Conservation (phyloP, 257 asterid genomes). For the Fraxinus pennsylvanica region DNA sequence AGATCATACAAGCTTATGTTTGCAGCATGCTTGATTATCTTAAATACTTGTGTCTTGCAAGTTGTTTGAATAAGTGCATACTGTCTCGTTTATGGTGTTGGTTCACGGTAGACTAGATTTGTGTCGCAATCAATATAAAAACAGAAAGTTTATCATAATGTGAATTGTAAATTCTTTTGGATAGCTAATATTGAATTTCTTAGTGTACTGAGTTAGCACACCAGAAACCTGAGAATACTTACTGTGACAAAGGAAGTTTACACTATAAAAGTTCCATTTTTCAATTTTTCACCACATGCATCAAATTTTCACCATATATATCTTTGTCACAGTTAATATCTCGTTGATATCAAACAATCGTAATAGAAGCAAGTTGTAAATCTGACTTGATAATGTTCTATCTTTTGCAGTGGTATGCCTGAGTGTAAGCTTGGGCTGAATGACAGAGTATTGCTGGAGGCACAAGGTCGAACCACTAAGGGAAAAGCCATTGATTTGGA, state of each 20-base stretch:
- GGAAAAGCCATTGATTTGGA: constrained; percentile 99
- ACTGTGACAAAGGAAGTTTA: background rate
- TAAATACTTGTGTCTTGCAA: background rate
- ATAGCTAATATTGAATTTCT: background rate
- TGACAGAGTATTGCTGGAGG: constrained; percentile 94
- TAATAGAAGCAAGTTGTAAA: background rate
- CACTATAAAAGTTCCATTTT: background rate
- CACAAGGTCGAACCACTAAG: constrained; percentile 91
- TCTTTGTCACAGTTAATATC: background rate
- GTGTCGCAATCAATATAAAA: background rate
- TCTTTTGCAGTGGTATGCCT: constrained; percentile 93
- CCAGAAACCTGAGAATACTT: background rate
- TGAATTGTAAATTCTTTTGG: background rate
- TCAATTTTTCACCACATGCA: background rate
- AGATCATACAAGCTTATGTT: background rate
- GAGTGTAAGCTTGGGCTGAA: constrained; percentile 99
- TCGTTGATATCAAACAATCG: background rate
- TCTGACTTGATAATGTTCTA: constrained; percentile 23
- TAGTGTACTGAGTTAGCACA: background rate
- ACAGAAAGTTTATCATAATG: background rate
- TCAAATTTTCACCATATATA: background rate
- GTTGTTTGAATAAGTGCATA: background rate
- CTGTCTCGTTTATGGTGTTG: background rate
- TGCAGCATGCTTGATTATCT: background rate
- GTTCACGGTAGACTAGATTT: background rate